Percentiles rank a stretch among this genome's conserved stretches.
Evolutionary conservation across 1,284 basidiomycete species (phyloP).

Genomic region (Sanghuangporus baumii): DNA sequence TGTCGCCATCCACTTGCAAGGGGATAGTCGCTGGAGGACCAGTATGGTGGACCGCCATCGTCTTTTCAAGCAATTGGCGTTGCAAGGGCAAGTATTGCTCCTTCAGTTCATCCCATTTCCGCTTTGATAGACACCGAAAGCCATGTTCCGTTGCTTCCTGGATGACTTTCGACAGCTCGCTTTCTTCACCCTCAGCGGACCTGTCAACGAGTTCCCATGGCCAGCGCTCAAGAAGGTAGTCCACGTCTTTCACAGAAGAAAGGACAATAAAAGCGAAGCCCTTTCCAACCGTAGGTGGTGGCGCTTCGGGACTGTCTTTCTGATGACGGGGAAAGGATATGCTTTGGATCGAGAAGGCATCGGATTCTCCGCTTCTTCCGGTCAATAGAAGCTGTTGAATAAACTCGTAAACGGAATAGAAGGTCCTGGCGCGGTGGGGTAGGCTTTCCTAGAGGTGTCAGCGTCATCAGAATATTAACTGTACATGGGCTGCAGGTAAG

Average conservation of each 20-base stretch:
- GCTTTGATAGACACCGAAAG: slow-evolving; percentile 50
- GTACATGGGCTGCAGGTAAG: neutral
- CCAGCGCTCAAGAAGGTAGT: slow-evolving; percentile 45
- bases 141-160: slow-evolving; percentile 50
- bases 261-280: slow-evolving; percentile 68
- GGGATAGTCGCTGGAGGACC: neutral
- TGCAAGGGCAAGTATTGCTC: slow-evolving; percentile 61
- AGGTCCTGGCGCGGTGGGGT: slow-evolving; percentile 45
- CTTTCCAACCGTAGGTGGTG: slow-evolving; percentile 47
- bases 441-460: slow-evolving; percentile 53
- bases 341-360: slow-evolving; percentile 37
- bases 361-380: slow-evolving; percentile 12
- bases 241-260: slow-evolving; percentile 32
- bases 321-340: slow-evolving; percentile 55
- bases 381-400: slow-evolving; percentile 32
- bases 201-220: slow-evolving; percentile 43
- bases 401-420: slow-evolving; percentile 44
- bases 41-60: slow-evolving; percentile 30
- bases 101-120: slow-evolving; percentile 54
- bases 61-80: slow-evolving; percentile 41
- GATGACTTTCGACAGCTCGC: neutral
- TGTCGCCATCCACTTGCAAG: neutral
- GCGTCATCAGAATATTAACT: neutral
- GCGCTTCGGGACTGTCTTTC: slow-evolving; percentile 46
- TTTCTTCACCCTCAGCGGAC: slow-evolving; percentile 4